Base-by-base conservation (phyloP, 306 rosid genomes). In the Begonia peltatifolia region DNA sequence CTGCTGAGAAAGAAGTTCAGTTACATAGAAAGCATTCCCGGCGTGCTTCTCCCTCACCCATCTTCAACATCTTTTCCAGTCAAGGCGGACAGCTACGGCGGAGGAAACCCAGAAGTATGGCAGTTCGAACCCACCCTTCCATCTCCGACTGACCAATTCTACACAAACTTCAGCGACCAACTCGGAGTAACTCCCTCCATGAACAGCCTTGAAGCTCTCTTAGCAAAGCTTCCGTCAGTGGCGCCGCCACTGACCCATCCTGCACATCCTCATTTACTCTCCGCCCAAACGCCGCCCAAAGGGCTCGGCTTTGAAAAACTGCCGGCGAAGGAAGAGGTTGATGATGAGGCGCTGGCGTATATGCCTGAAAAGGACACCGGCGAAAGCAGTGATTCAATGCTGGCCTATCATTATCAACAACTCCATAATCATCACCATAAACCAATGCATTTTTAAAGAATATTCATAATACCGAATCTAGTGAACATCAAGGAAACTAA, bases 21-120 rank as follows among this genome's bases (percentile, higher is more conserved):
- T 77, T 92, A 86, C 79, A 86, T 92, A 3, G 99, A 81, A 65
- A 92, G 99, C 78, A 92, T 92, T 36, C 99, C 99, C 5, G 99
- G 99, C 0, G 99, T 86, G 30, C 81, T 92, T 10, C 67, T 92
- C 6, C 99, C 99, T n/a, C 99, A 92, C 55, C 99, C 99, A 18
- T 80, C 95, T 42, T 83, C 88, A 41, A 60, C 87, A 8, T 69
- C 84, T 46, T 73, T 66, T 67, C 81, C 86, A 3, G 68, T 60
- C 41, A 71, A 68, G 60, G 57, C 63, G 12, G 77, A 77, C 23
- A 82, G 74, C 0, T 75, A 74, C 23, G 61, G 8, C 38, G 38
- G 38, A 30, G 38, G 58, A 13, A 46, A 14, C 12, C 74, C 75
- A 9, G 76, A 78, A 7, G 74, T 63, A 25, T 74, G 83, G 78